Base-by-base conservation (phyloP, 2,329 filamentous ascomycete genomes). In the Paracoccidioides lutzii region DNA sequence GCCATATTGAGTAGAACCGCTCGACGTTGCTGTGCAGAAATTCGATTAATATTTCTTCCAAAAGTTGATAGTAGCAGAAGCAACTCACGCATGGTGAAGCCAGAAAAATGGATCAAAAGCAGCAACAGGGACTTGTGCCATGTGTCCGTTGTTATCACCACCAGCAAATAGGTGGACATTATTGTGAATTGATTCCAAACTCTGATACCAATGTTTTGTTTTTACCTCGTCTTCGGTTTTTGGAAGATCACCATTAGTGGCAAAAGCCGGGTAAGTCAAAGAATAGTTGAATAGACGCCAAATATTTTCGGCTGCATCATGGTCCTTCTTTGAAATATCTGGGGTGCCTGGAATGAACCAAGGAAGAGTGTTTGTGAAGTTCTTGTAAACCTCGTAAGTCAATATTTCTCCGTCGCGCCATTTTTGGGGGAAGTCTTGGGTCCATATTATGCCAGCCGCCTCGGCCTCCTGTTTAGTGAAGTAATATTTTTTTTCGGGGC, bases 41-140 rank as follows among this genome's bases (percentile, higher is more conserved):
- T 28, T 46, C 28, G 12, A 30, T 46, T 46, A 45, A 22, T 28
- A 8, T 15, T 4, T 12, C 14, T 12, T 12, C 15, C 14, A 32
- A 46, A 30, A 8, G 8, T 3, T 46, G 37, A 15, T 28, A 6
- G 3, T n/a, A 22, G 42, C 14, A 1, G 38, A 30, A 35, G 12
- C 32, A 54, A 46, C 50, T 52, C 28, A 52, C 50, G 50, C 38
- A 33, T 91, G 87, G 63, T 91, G 86, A 7, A 90, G 71, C 70
- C 85, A 87, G 69, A 90, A 90, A 9, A 88, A 73, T 0, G 88
- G 87, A 65, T 93, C 88, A 65, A 88, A 93, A 0, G 85, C 80
- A 2, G 87, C 85, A 60, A 85, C 84, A 22, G 82, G 80, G 32
- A 83, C 81, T 67, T 80, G 85, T 44, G 78, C 80, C 80, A 87